Percentiles rank a stretch among this genome's conserved stretches.
Evolutionary conservation across 352 stramenopile genomes (phyloP).

Genomic region (Pythium sukuiense): DNA sequence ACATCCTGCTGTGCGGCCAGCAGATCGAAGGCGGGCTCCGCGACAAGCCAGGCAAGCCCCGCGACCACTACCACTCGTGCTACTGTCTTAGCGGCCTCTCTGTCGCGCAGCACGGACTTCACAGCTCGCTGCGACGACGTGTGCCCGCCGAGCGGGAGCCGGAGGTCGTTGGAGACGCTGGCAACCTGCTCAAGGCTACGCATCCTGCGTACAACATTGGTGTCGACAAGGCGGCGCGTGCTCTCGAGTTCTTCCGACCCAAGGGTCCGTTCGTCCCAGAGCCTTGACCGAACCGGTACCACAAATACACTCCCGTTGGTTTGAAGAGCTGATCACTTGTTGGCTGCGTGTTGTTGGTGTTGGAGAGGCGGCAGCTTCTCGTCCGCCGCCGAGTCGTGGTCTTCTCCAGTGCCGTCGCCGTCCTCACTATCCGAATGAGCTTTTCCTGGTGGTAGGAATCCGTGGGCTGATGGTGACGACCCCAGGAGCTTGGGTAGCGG

Average conservation of each 20-base stretch:
- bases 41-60: slow-evolving; percentile 93
- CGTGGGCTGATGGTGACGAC: slow-evolving; percentile 36
- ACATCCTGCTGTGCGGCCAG: slow-evolving; percentile 95
- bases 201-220: slow-evolving; percentile 94
- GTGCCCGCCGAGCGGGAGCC: slow-evolving; percentile 33
- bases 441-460: slow-evolving; percentile 4
- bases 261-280: slow-evolving; percentile 55
- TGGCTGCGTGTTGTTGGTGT: slow-evolving; percentile 8
- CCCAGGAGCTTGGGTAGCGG: slow-evolving; percentile 50
- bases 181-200: slow-evolving; percentile 80
- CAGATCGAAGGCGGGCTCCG: slow-evolving; percentile 92
- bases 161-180: slow-evolving; percentile 50
- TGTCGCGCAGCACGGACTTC: slow-evolving; percentile 87
- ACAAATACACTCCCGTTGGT: neutral
- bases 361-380: slow-evolving; percentile 56
- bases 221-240: slow-evolving; percentile 74
- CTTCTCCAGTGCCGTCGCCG: slow-evolving; percentile 15
- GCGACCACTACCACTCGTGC: slow-evolving; percentile 99
- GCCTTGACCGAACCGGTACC: slow-evolving; percentile 3
- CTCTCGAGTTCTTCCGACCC: slow-evolving; percentile 66
- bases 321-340: slow-evolving; percentile 9
- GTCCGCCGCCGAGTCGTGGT: slow-evolving; percentile 23
- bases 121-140: slow-evolving; percentile 13
- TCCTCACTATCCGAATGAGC: slow-evolving; percentile 30
- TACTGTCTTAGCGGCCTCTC: slow-evolving; percentile 98